phyloP scores from a whole-genome alignment of 129 eudicot species.

The Arctium minus region DNA sequence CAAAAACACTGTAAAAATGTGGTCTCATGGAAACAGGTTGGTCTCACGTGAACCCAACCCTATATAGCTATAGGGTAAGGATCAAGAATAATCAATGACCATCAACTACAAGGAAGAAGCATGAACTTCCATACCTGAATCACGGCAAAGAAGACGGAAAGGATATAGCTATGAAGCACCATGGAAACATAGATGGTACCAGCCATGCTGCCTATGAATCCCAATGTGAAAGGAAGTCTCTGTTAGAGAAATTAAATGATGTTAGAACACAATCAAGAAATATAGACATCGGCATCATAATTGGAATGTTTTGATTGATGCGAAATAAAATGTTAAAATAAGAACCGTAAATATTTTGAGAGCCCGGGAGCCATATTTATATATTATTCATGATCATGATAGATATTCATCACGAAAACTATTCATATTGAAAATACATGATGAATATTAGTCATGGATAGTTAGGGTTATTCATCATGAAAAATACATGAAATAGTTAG shows the following conservation, averaged over 20 bases:
- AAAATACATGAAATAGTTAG: no score
- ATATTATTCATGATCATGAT: no score
- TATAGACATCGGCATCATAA: background rate
- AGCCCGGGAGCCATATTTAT: no score
- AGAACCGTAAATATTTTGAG: background rate
- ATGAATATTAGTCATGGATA: no score
- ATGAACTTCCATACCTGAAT: constrained; percentile 56
- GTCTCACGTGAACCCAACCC: no score
- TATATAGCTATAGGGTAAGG: background rate
- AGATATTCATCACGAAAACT: no score
- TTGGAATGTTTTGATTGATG: background rate
- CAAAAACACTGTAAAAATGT: no score
- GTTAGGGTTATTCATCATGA: no score
- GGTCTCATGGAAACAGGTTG: no score
- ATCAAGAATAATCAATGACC: background rate
- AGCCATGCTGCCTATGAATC: constrained; percentile 76
- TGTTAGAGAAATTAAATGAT: constrained; percentile 16
- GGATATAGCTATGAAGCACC: constrained; percentile 96
- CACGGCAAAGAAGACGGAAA: constrained; percentile 80
- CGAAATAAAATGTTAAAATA: no score
- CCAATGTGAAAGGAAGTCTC: constrained; percentile 96
- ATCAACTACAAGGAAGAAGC: constrained; percentile 1
- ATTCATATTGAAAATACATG: no score
- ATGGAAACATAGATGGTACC: constrained; percentile 93
- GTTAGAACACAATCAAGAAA: background rate